These are phyloP conservation scores for Talaromyces sp. DNA, from an alignment of 2,329 filamentous ascomycete genomes.

Conservation along the genomic window DNA sequence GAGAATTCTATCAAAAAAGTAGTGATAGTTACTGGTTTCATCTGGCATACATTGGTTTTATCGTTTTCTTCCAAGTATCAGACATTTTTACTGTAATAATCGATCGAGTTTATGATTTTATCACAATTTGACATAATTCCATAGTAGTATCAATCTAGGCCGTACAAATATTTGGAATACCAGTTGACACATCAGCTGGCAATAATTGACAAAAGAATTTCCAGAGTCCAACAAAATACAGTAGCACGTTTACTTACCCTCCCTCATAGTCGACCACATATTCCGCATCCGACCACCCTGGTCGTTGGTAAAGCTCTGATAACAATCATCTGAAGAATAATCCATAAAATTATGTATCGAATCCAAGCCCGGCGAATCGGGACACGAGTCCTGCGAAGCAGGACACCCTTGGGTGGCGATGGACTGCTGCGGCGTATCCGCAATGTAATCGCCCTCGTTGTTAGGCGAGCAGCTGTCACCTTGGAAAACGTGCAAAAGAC, in stretches of 20 bases:
- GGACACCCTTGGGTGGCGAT: conserved; percentile 59
- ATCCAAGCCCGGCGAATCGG: conserved; percentile 41
- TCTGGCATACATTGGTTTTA: not conserved
- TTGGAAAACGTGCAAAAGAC: conserved; percentile 42
- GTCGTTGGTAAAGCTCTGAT: conserved; percentile 46
- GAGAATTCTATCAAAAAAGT: not conserved
- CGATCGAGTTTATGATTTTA: not conserved
- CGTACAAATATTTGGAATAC: not conserved
- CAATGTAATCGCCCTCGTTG: conserved; percentile 38
- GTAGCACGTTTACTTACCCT: conserved; percentile 22
- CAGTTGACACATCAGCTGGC: not conserved
- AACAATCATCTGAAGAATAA: conserved; percentile 53
- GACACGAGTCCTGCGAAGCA: conserved; percentile 47
- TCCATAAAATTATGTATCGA: conserved; percentile 58
- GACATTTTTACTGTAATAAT: not conserved
- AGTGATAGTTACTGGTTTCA: not conserved
- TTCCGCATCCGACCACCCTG: conserved; percentile 49
- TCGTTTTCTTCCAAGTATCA: not conserved
- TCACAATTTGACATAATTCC: not conserved
- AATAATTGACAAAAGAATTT: not conserved
- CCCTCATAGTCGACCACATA: conserved; percentile 45
- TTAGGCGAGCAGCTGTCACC: conserved; percentile 29
- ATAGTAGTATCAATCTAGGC: conserved; percentile 3
- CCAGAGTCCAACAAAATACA: not conserved
- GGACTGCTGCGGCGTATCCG: conserved; percentile 41